Base-by-base conservation (phyloP, 257 asterid species). In the Ilex aquifolium region DNA sequence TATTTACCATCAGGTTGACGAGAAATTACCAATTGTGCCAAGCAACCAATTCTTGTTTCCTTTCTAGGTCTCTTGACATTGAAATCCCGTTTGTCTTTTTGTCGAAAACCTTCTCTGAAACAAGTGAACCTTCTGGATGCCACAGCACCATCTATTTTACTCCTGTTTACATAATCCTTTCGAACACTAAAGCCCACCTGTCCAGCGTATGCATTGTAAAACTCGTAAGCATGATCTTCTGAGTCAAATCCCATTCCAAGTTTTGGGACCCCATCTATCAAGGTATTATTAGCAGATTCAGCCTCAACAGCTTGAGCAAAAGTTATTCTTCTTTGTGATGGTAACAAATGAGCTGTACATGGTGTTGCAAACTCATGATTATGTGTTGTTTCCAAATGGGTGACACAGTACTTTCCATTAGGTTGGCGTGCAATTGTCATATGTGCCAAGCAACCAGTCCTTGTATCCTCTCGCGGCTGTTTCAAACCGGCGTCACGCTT, bases 271-370 rank as follows among this genome's bases (percentile, higher is more conserved):
- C 89, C 86, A 48, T 75, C 79, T 4, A 74, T 69, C 61, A 67
- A 74, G 2, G 80, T 72, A 56, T 65, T 51, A 32, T 69, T 30
- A n/a, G 65, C 74, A 32, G 80, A 61, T 64, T 80, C 84, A 3
- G 86, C 69, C 74, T 78, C 80, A 42, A 81, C 82, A 62, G 84
- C 86, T 73, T 83, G 80, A 27, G 80, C 89, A 56, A 83, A 80
- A 29, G 89, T 80, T 70, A 83, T 75, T 74, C 84, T 80, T 79
- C 78, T 83, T 69, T 83, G 89, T n/a, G 89, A 80, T 2, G 86
- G 89, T 56, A 83, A 70, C 62, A 83, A 72, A 74, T 83, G 89
- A 60, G 89, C 89, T 14, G 86, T 80, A 73, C 69, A 60, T 42
- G 78, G 70, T 8, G 89, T 83, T 63, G 74, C 89, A 68, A 83